phyloP scores from a whole-genome alignment of 2,329 filamentous ascomycete genomes.

The Apiospora rasikravindrae region DNA sequence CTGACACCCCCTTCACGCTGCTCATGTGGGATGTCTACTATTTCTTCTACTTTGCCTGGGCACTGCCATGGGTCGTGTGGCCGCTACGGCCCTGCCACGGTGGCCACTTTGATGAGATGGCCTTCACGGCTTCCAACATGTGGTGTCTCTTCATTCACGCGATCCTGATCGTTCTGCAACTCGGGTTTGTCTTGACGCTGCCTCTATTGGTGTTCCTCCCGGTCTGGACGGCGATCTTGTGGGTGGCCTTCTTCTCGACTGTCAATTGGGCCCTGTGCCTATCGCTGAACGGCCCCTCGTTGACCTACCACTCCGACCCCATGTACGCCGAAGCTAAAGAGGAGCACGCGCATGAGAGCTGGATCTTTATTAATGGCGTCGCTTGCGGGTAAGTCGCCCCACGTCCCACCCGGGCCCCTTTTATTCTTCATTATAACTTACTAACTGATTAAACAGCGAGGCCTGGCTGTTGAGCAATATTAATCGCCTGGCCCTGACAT shows the following conservation, averaged over 20 bases:
- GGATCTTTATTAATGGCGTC: constrained; percentile 83
- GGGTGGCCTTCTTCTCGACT: constrained; percentile 49
- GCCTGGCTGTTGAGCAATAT: constrained; percentile 75
- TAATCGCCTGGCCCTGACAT: constrained; percentile 73
- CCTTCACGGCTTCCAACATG: constrained; percentile 61
- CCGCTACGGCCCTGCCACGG: constrained; percentile 60
- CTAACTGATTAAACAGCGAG: constrained; percentile 44
- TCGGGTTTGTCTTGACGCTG: constrained; percentile 63
- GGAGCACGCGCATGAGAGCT: constrained; percentile 68
- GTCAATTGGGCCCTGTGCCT: constrained; percentile 58
- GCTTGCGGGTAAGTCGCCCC: constrained; percentile 57
- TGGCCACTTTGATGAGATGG: constrained; percentile 68
- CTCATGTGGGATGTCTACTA: constrained; percentile 59
- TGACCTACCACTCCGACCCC: constrained; percentile 57
- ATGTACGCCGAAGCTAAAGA: constrained; percentile 55
- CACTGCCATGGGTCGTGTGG: constrained; percentile 65
- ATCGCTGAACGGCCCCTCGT: constrained; percentile 56
- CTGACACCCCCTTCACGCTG: constrained; percentile 58
- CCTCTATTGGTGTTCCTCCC: constrained; percentile 55
- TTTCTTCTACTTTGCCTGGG: constrained; percentile 60
- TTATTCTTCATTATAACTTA: neutral
- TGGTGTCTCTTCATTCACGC: constrained; percentile 62
- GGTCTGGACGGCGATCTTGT: constrained; percentile 51
- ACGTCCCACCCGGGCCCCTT: neutral
- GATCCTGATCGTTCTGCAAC: constrained; percentile 64